These are phyloP conservation scores for Lanzia echinophila DNA, from an alignment of 2,329 filamentous ascomycete genomes.

Conservation along the genomic window DNA sequence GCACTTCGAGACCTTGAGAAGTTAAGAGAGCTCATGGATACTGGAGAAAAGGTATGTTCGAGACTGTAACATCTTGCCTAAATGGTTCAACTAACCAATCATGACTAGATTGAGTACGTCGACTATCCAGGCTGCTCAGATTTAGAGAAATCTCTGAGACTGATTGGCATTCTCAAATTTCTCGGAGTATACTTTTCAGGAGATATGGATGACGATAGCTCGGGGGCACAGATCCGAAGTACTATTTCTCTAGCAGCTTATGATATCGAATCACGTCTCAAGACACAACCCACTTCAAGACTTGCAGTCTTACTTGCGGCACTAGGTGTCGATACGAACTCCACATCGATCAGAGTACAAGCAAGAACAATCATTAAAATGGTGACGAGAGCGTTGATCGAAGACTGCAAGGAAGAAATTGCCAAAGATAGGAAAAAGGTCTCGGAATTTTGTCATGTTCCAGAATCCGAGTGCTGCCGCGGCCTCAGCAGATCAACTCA, in stretches of 20 bases:
- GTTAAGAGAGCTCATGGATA: conserved; percentile 9
- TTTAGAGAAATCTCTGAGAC: conserved; percentile 3
- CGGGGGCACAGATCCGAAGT: conserved; percentile 6
- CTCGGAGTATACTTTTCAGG: conserved; percentile 9
- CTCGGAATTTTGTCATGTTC: conserved; percentile 6
- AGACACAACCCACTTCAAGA: background rate
- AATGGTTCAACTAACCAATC: background rate
- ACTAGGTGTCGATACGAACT: conserved; percentile 7
- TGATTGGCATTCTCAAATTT: conserved; percentile 11
- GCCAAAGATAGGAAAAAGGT: conserved; percentile 4
- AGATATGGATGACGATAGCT: conserved; percentile 11
- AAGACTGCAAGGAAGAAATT: conserved; percentile 5
- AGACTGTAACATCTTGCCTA: background rate
- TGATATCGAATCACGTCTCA: conserved; percentile 9
- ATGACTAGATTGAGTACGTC: conserved; percentile 11
- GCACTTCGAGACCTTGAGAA: background rate
- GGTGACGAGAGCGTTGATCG: conserved; percentile 4
- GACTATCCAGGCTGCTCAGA: conserved; percentile 4
- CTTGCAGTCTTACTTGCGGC: conserved; percentile 7
- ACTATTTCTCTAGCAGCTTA: conserved; percentile 10
- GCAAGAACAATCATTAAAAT: conserved; percentile 10
- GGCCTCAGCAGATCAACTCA: conserved; percentile 18
- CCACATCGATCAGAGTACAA: conserved; percentile 2
- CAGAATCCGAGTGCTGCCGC: conserved; percentile 7
- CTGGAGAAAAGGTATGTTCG: conserved; percentile 3